These are phyloP conservation scores for Anthracocystis walkeri DNA, from an alignment of 1,284 basidiomycete genomes.

Conservation along the genomic window DNA sequence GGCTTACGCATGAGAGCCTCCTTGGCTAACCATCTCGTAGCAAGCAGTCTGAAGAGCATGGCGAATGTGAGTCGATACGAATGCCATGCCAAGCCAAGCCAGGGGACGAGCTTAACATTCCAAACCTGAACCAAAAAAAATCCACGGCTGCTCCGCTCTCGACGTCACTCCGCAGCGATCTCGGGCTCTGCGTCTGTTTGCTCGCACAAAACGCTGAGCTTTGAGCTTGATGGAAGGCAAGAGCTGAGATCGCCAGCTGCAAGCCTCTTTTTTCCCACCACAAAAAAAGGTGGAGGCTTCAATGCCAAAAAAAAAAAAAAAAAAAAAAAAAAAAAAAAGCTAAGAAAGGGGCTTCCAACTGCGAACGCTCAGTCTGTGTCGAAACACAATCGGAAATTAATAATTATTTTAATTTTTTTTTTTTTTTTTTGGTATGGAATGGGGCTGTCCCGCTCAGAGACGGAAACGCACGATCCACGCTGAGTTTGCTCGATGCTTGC, in stretches of 20 bases:
- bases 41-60: neutral
- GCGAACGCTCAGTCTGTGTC: neutral
- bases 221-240: neutral
- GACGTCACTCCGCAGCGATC: conserved; percentile 48
- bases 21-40: neutral
- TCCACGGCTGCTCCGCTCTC: neutral
- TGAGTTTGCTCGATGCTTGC: neutral
- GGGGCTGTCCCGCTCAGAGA: neutral
- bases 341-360: conserved; percentile 2
- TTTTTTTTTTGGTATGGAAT: neutral
- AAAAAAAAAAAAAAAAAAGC: too few relatives aligned
- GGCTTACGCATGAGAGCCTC: neutral
- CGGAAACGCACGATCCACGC: conserved; percentile 15
- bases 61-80: neutral
- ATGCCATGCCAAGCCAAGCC: neutral
- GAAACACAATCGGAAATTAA: neutral
- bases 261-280: conserved; percentile 8
- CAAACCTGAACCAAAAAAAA: neutral
- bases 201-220: neutral
- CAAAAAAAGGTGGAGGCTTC: conserved; percentile 16
- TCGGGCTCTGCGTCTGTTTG: neutral
- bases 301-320: neutral
- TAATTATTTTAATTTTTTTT: conserved; percentile 1
- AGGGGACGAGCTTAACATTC: neutral
- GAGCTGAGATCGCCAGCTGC: conserved; percentile 21